A percentile compares a stretch with the other conserved stretches of the same genome.
Conservation (phyloP, 495 filamentous ascomycete species). For the Podospora tetraspora region DNA sequence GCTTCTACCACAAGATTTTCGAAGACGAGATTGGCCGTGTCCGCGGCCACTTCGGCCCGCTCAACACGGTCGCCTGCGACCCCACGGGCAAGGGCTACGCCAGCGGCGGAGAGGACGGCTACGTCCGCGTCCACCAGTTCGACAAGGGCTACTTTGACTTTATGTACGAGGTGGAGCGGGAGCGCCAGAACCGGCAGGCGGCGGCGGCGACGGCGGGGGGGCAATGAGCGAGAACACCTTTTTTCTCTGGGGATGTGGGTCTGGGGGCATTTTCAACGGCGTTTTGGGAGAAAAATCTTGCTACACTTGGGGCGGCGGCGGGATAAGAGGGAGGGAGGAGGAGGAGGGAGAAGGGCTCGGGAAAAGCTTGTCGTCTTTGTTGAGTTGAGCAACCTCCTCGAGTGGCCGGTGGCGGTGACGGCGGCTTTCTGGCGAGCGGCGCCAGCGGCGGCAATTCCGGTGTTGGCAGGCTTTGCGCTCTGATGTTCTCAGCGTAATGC, state of each 20-base stretch:
- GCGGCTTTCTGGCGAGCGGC: background rate
- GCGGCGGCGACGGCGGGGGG: background rate
- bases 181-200: constrained; percentile 34
- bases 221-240: background rate
- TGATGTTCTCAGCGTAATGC: background rate
- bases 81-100: constrained; percentile 87
- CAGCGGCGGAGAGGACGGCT: constrained; percentile 94
- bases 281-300: constrained; percentile 19
- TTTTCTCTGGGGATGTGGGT: constrained; percentile 1
- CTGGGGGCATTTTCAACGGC: constrained; percentile 21
- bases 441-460: too few relatives aligned
- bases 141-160: constrained; percentile 98
- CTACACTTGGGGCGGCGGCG: constrained; percentile 16
- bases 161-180: constrained; percentile 93
- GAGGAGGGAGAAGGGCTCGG: background rate
- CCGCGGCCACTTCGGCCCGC: constrained; percentile 90
- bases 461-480: background rate
- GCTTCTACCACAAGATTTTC: constrained; percentile 99
- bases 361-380: constrained; percentile 9
- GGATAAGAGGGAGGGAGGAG: constrained; percentile 3
- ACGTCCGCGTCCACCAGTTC: constrained; percentile 97
- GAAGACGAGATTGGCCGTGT: constrained; percentile 98
- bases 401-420: background rate
- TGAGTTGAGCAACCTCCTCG: background rate
- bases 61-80: constrained; percentile 77